Evolutionary conservation across 352 stramenopile genomes (phyloP), one percentile per base, ranked within the genome.

Genomic region (Peronospora destructor): DNA sequence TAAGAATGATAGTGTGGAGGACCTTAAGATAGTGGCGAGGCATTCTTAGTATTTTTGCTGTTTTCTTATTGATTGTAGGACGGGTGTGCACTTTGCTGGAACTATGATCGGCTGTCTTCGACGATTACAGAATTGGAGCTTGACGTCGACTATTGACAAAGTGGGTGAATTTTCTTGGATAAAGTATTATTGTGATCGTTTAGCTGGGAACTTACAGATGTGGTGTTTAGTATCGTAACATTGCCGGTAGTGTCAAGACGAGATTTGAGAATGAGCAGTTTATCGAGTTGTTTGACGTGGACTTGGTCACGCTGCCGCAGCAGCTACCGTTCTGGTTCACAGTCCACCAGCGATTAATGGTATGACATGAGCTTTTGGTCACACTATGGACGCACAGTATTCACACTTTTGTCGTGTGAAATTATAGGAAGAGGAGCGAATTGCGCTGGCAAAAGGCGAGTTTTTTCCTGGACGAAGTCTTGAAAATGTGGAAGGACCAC

Each of bases 181-280:
- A 9, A 28, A n/a, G 8, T 30, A 7, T 23, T 25, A n/a, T 42
- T 42, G 17, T 42, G 5, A 28, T 23, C 8, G 4, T 33, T 7
- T 39, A 19, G 21, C 32, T 40, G n/a, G 10, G 11, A 26, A 41
- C 13, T 46, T 19, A 48, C 19, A 6, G 8, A 29, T 37, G 17
- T 34, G 23, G 14, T 34, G 6, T 40, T 17, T 17, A 89, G 83
- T 93, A 93, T 61, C 80, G 83, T 25, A 93, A 93, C 38, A 72
- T 93, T 39, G 80, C 80, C 11, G 85, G 80, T 54, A 91, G 64
- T 53, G 69, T 90, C 61, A 93, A 93, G 58, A 91, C 80, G 48
- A 71, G 81, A 19, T 93, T 91, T 34, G 83, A 93, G 53, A 90
- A 93, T 50, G 83, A 93, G 53, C 83, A 93, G 56, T 93, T 93